These are phyloP conservation scores for Cylindrotheca fusiformis DNA, from an alignment of 108 stramenopile genomes.

Conservation along the genomic window DNA sequence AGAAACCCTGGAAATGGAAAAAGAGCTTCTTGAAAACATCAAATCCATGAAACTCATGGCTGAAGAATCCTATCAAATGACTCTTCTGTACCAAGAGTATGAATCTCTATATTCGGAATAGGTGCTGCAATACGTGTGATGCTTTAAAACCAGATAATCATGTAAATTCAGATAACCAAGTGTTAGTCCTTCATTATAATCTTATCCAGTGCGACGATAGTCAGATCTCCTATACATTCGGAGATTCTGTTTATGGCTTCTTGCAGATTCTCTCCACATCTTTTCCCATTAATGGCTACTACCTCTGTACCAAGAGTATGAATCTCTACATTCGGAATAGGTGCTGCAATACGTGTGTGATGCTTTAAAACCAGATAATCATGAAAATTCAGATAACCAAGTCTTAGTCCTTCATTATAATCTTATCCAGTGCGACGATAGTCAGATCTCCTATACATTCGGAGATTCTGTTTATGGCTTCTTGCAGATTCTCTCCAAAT, in stretches of 20 bases:
- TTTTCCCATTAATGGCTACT: conserved; percentile 6
- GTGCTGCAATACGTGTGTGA: not conserved
- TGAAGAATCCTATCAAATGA: not conserved
- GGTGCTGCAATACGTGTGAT: not conserved
- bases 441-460: not conserved
- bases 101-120: no score
- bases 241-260: not conserved
- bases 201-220: conserved; percentile 4
- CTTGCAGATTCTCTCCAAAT: not conserved
- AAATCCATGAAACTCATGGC: not conserved
- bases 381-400: not conserved
- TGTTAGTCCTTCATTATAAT: not conserved
- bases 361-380: not conserved
- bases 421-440: conserved; percentile 5
- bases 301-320: no score
- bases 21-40: not conserved
- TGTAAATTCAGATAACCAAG: not conserved
- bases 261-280: not conserved
- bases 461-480: not conserved
- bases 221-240: not conserved
- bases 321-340: no score
- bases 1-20: not conserved
- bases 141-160: not conserved
- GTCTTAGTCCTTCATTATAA: not conserved
- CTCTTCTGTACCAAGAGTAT: no score